Evolutionary conservation across 148 eudicot species (phyloP).

Genomic region (Nepenthes gracilis): DNA sequence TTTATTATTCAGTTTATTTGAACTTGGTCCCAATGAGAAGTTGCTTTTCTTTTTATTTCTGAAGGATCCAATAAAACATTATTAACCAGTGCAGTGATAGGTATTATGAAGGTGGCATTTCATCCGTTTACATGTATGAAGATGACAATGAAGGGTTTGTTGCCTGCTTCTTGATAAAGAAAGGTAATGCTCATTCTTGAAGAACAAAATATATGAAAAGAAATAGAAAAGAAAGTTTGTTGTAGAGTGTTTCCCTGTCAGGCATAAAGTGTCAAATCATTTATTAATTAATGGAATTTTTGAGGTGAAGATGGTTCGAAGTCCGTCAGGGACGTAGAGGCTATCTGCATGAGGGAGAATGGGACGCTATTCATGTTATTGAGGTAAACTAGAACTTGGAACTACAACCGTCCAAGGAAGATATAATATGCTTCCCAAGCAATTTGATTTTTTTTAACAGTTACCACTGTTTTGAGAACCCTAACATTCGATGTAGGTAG

Average conservation of each 20-base stretch:
- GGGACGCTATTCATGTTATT: conserved; percentile 99
- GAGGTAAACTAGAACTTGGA: conserved; percentile 33
- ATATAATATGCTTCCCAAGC: background rate
- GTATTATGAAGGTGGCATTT: conserved; percentile 98
- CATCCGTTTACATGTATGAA: conserved; percentile 97
- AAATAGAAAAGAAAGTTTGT: background rate
- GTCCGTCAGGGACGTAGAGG: conserved; percentile 90
- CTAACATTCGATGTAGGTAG: conserved; percentile 34
- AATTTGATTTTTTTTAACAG: background rate
- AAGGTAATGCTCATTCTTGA: conserved; percentile 35
- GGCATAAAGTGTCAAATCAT: conserved; percentile 2
- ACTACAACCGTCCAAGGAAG: background rate
- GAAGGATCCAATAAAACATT: conserved; percentile 5
- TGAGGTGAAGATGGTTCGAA: conserved; percentile 63
- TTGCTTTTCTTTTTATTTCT: background rate
- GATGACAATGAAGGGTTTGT: conserved; percentile 85
- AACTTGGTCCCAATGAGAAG: background rate
- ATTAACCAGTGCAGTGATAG: conserved; percentile 39
- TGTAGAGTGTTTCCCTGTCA: background rate
- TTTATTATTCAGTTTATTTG: conserved; percentile 1
- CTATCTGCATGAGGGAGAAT: conserved; percentile 82
- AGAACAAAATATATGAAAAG: background rate
- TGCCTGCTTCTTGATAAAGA: conserved; percentile 90
- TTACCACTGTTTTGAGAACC: background rate
- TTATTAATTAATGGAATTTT: conserved; percentile 11